Conservation (phyloP, 257 asterid genomes). For the Lycium ferocissimum region DNA sequence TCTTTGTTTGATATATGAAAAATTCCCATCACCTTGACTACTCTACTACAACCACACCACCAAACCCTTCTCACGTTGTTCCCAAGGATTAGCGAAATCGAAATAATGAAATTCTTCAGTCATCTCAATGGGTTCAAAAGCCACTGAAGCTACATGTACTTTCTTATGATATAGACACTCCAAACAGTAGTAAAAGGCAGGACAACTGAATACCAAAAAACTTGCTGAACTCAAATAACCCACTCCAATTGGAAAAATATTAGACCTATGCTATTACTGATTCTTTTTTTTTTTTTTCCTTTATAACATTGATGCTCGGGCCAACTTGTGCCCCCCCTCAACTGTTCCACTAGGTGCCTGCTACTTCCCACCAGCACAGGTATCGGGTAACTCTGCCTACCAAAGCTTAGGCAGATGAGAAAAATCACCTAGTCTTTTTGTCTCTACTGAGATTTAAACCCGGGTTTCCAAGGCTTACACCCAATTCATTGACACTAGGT, state of each 20-base stretch:
- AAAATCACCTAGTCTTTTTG: neutral
- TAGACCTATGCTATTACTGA: neutral
- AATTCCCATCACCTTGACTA: neutral
- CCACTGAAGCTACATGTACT: neutral
- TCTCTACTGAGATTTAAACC: neutral
- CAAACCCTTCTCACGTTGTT: neutral
- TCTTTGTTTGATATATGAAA: neutral
- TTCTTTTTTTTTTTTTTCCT: neutral
- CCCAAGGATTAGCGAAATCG: slow-evolving; percentile 16
- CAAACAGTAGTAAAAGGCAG: neutral
- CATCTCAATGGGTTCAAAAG: slow-evolving; percentile 17
- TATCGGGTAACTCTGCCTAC: neutral
- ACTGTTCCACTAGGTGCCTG: neutral
- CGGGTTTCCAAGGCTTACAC: neutral
- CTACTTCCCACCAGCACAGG: neutral
- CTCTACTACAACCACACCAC: neutral
- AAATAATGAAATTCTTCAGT: neutral
- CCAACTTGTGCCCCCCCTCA: neutral
- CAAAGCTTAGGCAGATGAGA: neutral
- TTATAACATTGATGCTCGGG: neutral
- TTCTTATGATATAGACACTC: neutral
- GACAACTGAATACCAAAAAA: neutral
- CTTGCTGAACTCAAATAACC: neutral
- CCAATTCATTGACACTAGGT: neutral
- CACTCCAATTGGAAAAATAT: neutral